Evolutionary conservation across 352 stramenopile genomes (phyloP).

Genomic region (Chrysophaeum taylorii): DNA sequence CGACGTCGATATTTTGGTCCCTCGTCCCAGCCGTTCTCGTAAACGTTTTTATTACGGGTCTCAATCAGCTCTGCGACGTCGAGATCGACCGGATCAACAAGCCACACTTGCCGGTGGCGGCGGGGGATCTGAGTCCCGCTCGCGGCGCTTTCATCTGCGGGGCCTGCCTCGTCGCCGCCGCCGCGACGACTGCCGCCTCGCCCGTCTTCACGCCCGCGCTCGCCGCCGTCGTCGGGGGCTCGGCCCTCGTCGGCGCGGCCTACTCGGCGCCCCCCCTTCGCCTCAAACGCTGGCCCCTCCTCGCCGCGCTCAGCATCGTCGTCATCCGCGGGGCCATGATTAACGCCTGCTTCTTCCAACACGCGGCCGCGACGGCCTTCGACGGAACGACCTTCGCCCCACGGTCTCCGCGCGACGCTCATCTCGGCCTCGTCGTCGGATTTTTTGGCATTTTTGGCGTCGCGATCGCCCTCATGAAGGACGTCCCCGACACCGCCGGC

Average conservation of each 20-base stretch:
- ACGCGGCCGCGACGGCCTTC: slow-evolving; percentile 42
- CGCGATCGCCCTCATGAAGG: slow-evolving; percentile 67
- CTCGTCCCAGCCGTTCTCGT: slow-evolving; percentile 59
- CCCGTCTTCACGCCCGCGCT: slow-evolving; percentile 34
- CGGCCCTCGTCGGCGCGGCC: slow-evolving; percentile 52
- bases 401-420: background rate
- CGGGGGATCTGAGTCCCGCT: slow-evolving; percentile 44
- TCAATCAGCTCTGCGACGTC: slow-evolving; percentile 72
- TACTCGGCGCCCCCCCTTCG: slow-evolving; percentile 64
- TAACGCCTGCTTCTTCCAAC: slow-evolving; percentile 64
- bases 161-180: slow-evolving; percentile 31
- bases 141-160: slow-evolving; percentile 27
- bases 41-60: slow-evolving; percentile 70
- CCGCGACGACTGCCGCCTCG: slow-evolving; percentile 36
- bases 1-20: slow-evolving; percentile 41
- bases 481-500: slow-evolving; percentile 60
- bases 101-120: slow-evolving; percentile 57
- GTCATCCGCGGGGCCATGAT: slow-evolving; percentile 59
- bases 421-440: slow-evolving; percentile 23
- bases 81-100: slow-evolving; percentile 74
- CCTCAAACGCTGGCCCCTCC: slow-evolving; percentile 62
- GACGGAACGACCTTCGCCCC: background rate
- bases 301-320: slow-evolving; percentile 67
- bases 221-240: slow-evolving; percentile 49
- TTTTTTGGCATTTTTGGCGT: slow-evolving; percentile 38